Conservation (phyloP, 345 rosid species). For the Eucalyptus decipiens region DNA sequence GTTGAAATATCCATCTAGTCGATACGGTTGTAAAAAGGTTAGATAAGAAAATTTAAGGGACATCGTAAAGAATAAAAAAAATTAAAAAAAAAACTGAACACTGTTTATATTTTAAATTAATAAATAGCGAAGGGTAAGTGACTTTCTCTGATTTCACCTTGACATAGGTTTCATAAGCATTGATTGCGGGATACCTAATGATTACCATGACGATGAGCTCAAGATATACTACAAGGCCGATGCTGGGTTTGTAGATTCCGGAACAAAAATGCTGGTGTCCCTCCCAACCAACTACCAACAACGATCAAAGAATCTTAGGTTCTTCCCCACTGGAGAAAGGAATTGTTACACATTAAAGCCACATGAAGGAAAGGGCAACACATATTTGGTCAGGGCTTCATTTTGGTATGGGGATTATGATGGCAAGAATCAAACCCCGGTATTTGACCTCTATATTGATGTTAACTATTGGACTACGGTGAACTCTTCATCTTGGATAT, state of each 20-base stretch:
- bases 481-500: neutral
- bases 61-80: neutral
- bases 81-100: neutral
- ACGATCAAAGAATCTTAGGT: neutral
- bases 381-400: constrained; percentile 34
- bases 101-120: neutral
- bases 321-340: constrained; percentile 16
- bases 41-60: neutral
- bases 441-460: constrained; percentile 40
- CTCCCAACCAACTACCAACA: neutral
- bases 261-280: neutral
- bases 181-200: constrained; percentile 1
- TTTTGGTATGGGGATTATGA: constrained; percentile 54
- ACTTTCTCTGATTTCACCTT: neutral
- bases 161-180: constrained; percentile 5
- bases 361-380: neutral
- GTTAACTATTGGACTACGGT: constrained; percentile 31
- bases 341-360: constrained; percentile 14
- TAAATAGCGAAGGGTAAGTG: neutral
- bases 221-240: neutral
- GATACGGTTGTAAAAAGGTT: neutral
- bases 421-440: neutral
- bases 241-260: neutral
- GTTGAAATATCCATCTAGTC: neutral
- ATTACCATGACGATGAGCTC: neutral